These are phyloP conservation scores for Lachnellula suecica DNA, from an alignment of 2,329 filamentous ascomycete species.

Conservation along the genomic window DNA sequence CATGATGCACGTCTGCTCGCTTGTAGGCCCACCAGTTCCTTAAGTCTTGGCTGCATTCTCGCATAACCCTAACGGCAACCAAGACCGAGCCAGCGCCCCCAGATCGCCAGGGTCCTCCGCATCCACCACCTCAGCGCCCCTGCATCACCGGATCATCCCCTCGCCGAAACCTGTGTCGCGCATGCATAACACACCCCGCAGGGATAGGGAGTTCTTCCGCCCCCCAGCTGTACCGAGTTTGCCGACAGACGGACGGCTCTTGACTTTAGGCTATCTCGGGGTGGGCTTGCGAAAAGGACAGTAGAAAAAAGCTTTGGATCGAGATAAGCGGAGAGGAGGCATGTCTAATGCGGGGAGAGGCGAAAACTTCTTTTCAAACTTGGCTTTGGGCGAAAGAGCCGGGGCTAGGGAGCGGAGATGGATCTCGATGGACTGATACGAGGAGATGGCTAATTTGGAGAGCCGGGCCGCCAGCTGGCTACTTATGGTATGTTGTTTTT, in stretches of 20 bases:
- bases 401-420: not conserved
- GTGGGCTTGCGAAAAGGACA: not conserved
- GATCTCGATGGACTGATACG: slow-evolving; percentile 7
- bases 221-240: slow-evolving; percentile 5
- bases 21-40: not conserved
- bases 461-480: slow-evolving; percentile 7
- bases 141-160: slow-evolving; percentile 9
- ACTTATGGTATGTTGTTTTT: not conserved
- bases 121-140: slow-evolving; percentile 1
- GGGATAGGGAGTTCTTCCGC: not conserved
- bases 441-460: slow-evolving; percentile 8
- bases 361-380: not conserved
- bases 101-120: not conserved
- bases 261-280: slow-evolving; percentile 8
- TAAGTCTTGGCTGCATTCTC: slow-evolving; percentile 11
- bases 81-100: slow-evolving; percentile 7
- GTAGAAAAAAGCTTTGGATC: not conserved
- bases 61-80: slow-evolving; percentile 14
- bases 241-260: not conserved
- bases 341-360: not conserved
- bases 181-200: not conserved
- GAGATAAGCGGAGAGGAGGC: not conserved
- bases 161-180: slow-evolving; percentile 1
- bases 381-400: not conserved
- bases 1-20: slow-evolving; percentile 2